phyloP scores from a whole-genome alignment of 1,284 basidiomycete genomes.

The Ceratobasidium theobromae region DNA sequence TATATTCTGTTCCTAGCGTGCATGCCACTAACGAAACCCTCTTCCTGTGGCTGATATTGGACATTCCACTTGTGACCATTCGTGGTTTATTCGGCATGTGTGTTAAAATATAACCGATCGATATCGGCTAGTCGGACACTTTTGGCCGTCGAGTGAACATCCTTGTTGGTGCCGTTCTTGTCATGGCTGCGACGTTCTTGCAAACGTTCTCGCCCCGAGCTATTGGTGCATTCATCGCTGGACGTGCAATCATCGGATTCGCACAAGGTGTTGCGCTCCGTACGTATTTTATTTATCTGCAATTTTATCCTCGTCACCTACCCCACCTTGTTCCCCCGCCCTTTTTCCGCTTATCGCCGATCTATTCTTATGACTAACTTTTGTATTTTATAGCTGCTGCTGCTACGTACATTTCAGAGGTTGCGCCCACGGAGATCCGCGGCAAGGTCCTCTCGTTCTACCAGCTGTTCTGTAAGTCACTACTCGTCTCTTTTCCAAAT shows the following conservation, averaged over 20 bases:
- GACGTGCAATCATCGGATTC: conserved; percentile 25
- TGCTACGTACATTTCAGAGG: conserved; percentile 29
- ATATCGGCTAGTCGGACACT: conserved; percentile 12
- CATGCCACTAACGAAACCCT: background rate
- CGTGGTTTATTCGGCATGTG: background rate
- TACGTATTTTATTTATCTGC: background rate
- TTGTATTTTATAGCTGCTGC: conserved; percentile 8
- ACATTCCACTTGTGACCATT: too few relatives aligned
- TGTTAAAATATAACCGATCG: background rate
- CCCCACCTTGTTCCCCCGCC: too few relatives aligned
- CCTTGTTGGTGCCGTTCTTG: conserved; percentile 24
- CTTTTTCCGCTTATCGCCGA: background rate
- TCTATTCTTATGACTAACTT: background rate
- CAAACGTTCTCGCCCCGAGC: conserved; percentile 25
- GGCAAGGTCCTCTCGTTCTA: conserved; percentile 31
- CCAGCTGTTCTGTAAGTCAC: conserved; percentile 21
- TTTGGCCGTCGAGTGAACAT: conserved; percentile 29
- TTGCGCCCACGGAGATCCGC: conserved; percentile 29
- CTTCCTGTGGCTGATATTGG: too few relatives aligned
- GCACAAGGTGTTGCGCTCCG: conserved; percentile 28
- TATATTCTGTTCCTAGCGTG: background rate
- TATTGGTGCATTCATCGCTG: conserved; percentile 30
- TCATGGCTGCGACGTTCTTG: conserved; percentile 23
- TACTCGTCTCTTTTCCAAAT: background rate
- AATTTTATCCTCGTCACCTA: too few relatives aligned